Evolutionary conservation across 805 yeast genomes (phyloP).

Genomic region (Schwanniomyces pseudopolymorphus): DNA sequence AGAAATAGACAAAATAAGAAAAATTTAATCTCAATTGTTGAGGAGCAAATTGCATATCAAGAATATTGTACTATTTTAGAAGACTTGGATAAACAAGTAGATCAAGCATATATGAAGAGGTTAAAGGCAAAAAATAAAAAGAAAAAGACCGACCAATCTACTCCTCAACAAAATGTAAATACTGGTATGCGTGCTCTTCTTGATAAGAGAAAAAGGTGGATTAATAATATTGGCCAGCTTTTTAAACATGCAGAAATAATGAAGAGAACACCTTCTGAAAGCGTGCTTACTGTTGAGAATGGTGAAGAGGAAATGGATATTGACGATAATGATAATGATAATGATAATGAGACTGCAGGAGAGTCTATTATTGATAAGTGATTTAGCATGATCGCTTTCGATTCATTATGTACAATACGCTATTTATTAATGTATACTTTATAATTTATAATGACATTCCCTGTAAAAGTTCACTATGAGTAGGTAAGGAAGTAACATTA

Average conservation of each 20-base stretch:
- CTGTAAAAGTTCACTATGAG: constrained; percentile 53
- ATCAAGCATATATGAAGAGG: constrained; percentile 85
- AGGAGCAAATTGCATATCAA: constrained; percentile 91
- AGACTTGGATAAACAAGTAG: constrained; percentile 94
- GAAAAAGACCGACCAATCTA: constrained; percentile 34
- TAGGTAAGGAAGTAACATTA: constrained; percentile 68
- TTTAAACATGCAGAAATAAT: constrained; percentile 67
- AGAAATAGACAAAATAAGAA: constrained; percentile 69
- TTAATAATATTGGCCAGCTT: constrained; percentile 82
- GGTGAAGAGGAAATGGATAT: constrained; percentile 33
- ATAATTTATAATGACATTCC: constrained; percentile 29
- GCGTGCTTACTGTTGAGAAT: constrained; percentile 49
- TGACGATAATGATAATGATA: constrained; percentile 30
- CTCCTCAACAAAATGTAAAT: constrained; percentile 66
- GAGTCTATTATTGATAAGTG: constrained; percentile 17
- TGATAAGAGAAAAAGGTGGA: constrained; percentile 89
- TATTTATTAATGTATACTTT: constrained; percentile 2
- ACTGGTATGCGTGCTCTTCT: constrained; percentile 74
- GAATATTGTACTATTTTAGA: constrained; percentile 88
- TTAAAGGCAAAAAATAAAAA: constrained; percentile 70
- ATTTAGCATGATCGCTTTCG: not conserved
- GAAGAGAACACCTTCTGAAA: constrained; percentile 70
- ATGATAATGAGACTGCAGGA: constrained; percentile 24
- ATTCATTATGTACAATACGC: constrained; percentile 2
- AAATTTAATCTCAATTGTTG: constrained; percentile 66